Evolutionary conservation across 495 filamentous ascomycete species (phyloP).

Genomic region (Trichoderma orchidacearum): DNA sequence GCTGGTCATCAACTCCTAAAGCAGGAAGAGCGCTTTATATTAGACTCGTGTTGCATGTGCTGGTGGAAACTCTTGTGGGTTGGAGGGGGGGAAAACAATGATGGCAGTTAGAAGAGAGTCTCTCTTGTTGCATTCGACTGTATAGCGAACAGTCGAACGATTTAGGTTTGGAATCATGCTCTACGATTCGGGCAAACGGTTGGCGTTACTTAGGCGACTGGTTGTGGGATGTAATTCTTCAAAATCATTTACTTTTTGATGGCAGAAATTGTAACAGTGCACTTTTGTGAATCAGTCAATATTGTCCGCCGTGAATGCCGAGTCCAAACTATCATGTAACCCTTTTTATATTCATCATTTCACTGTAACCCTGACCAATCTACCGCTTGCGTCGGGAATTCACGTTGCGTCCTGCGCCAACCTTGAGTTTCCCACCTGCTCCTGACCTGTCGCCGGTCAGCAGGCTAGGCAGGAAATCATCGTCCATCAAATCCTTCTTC

Average conservation of each 20-base stretch:
- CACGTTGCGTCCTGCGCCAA: slow-evolving; percentile 77
- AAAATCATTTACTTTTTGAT: not conserved
- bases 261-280: not conserved
- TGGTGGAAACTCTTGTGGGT: not conserved
- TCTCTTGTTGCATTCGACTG: too few relatives aligned
- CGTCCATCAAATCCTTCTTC: slow-evolving; percentile 82
- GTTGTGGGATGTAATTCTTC: too few relatives aligned
- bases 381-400: slow-evolving; percentile 58
- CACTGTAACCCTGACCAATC: too few relatives aligned
- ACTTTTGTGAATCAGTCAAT: not conserved
- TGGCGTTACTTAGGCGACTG: not conserved
- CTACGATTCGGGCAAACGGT: not conserved
- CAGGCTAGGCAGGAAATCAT: slow-evolving; percentile 81
- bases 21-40: too few relatives aligned
- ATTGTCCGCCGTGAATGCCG: too few relatives aligned
- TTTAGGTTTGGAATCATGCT: not conserved
- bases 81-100: too few relatives aligned
- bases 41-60: too few relatives aligned
- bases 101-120: not conserved
- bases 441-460: slow-evolving; percentile 58
- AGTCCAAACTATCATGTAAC: too few relatives aligned
- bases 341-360: too few relatives aligned
- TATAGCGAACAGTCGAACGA: too few relatives aligned
- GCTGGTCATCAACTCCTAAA: too few relatives aligned
- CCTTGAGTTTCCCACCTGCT: slow-evolving; percentile 48